phyloP scores from a whole-genome alignment of 2,329 filamentous ascomycete genomes.

The Talaromyces piceae region DNA sequence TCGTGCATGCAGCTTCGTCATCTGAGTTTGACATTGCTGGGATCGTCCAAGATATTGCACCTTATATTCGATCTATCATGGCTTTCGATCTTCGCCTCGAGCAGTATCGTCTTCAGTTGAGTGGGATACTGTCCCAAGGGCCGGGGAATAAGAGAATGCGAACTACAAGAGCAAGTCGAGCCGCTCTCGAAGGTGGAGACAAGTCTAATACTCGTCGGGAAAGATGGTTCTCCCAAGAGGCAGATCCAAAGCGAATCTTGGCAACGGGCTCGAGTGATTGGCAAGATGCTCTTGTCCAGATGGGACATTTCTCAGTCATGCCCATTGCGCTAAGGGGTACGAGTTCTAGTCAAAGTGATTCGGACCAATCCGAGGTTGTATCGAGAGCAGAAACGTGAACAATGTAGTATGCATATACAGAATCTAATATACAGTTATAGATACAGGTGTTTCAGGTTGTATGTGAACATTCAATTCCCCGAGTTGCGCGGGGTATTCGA shows the following conservation, averaged over 20 bases:
- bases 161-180: constrained; percentile 66
- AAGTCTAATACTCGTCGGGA: constrained; percentile 61
- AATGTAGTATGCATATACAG: not conserved
- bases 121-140: constrained; percentile 55
- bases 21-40: constrained; percentile 65
- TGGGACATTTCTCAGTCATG: constrained; percentile 25
- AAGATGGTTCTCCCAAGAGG: constrained; percentile 58
- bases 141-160: constrained; percentile 53
- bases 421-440: not conserved
- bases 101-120: constrained; percentile 56
- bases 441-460: not conserved
- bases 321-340: constrained; percentile 14
- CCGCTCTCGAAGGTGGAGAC: constrained; percentile 67
- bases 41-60: constrained; percentile 71
- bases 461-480: not conserved
- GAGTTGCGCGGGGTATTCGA: not conserved
- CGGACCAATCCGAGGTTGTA: constrained; percentile 9
- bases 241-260: constrained; percentile 57
- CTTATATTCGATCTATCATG: constrained; percentile 82
- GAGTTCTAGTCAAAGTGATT: constrained; percentile 13
- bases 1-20: constrained; percentile 49
- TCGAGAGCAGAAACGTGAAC: not conserved
- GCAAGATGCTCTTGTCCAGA: constrained; percentile 29
- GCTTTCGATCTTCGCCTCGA: constrained; percentile 66
- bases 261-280: constrained; percentile 50